phyloP scores from a whole-genome alignment of 768 basidiomycete species.

The Boletus pseudopeckii region DNA sequence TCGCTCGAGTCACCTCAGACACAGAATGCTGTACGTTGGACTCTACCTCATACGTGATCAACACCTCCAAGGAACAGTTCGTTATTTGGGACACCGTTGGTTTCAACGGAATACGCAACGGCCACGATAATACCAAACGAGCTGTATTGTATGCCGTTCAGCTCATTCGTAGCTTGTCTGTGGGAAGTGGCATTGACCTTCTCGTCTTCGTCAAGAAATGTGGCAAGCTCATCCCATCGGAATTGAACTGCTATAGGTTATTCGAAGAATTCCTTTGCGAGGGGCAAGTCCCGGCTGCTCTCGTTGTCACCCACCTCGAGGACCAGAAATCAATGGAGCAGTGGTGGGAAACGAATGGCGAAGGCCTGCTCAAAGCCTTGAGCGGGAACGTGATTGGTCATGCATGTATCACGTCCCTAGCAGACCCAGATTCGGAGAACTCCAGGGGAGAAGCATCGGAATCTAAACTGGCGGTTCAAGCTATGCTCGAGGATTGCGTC shows the following conservation, averaged over 20 bases:
- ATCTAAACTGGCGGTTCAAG: not conserved
- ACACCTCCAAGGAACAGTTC: not conserved
- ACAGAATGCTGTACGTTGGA: not conserved
- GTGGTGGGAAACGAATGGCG: conserved; percentile 22
- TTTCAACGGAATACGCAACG: not conserved
- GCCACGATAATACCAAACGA: not conserved
- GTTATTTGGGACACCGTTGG: conserved; percentile 2
- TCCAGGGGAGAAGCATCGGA: not conserved
- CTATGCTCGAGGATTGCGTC: conserved; percentile 2
- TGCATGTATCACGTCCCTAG: conserved; percentile 19
- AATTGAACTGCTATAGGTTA: conserved; percentile 26
- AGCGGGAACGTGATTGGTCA: conserved; percentile 7
- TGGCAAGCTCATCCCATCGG: conserved; percentile 24
- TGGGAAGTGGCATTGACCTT: conserved; percentile 25
- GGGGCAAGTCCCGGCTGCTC: conserved; percentile 30
- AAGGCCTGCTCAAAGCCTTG: not conserved
- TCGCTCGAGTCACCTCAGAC: not conserved
- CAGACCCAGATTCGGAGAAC: not conserved
- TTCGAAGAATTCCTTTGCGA: conserved; percentile 34
- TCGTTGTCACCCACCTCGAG: conserved; percentile 36
- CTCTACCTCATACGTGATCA: not conserved
- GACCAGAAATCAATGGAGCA: conserved; percentile 21
- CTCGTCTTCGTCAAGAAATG: conserved; percentile 32
- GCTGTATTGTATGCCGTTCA: conserved; percentile 7
- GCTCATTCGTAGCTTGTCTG: conserved; percentile 25